These are phyloP conservation scores for Termitomyces sp. DNA, from an alignment of 768 basidiomycete species.

Conservation along the genomic window DNA sequence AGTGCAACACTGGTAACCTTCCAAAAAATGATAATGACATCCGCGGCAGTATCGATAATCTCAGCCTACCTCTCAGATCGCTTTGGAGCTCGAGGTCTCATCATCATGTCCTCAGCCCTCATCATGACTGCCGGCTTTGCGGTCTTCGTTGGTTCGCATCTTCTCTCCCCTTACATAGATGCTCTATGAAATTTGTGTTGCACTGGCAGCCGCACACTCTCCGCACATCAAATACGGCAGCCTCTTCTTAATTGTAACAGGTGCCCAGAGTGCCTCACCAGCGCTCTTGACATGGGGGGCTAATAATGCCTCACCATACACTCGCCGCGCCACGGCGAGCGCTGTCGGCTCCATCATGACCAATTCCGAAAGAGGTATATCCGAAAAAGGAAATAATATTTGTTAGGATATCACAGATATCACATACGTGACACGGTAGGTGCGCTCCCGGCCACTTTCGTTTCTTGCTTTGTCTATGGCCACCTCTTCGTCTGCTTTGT, in stretches of 20 bases:
- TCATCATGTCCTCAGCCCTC: constrained; percentile 38
- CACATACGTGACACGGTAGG: no score
- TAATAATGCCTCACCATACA: constrained; percentile 54
- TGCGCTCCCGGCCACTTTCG: no score
- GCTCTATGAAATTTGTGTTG: background rate
- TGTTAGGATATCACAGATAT: no score
- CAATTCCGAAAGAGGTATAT: constrained; percentile 55
- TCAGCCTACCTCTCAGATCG: constrained; percentile 47
- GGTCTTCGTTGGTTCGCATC: constrained; percentile 45
- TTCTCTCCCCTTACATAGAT: background rate
- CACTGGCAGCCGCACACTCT: background rate
- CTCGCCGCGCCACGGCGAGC: constrained; percentile 51
- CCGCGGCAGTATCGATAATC: constrained; percentile 23
- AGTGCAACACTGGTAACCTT: constrained; percentile 10
- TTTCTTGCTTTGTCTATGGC: no score
- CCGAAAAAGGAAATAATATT: no score
- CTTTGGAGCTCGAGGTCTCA: constrained; percentile 43
- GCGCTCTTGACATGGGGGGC: constrained; percentile 53
- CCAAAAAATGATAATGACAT: background rate
- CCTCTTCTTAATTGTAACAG: constrained; percentile 49
- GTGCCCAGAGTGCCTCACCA: constrained; percentile 46
- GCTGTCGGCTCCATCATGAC: constrained; percentile 55
- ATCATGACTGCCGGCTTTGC: constrained; percentile 43
- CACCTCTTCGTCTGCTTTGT: no score
- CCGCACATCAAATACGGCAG: constrained; percentile 41